phyloP scores from a whole-genome alignment of 2,329 filamentous ascomycete species.

The Verticillium nubilum region DNA sequence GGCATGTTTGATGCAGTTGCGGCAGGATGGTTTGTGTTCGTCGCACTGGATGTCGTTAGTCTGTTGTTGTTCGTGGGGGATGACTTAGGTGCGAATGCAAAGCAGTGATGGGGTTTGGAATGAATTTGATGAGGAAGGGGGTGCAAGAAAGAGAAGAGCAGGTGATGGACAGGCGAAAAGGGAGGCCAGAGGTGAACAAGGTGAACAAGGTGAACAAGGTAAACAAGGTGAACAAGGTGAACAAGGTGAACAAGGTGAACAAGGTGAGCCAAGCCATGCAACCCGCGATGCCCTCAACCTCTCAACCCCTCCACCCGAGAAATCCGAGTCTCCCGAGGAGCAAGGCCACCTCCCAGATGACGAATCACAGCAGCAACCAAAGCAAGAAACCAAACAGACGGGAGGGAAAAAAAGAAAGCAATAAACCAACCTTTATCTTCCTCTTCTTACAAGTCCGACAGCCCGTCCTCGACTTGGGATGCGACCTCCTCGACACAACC shows the following conservation, averaged over 20 bases:
- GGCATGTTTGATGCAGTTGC: constrained; percentile 21
- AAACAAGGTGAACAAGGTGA: neutral
- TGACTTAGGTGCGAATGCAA: neutral
- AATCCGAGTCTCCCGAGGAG: neutral
- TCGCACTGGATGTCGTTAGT: constrained; percentile 14
- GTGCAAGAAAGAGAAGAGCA: neutral
- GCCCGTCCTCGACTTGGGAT: constrained; percentile 48
- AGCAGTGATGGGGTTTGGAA: too few species aligned
- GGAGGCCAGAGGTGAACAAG: neutral
- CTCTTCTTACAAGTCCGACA: constrained; percentile 50
- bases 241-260: neutral
- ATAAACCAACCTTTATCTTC: constrained; percentile 42
- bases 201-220: neutral
- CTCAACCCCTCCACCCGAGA: neutral
- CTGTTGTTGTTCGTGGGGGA: neutral
- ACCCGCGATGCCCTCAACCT: neutral
- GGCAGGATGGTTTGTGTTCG: constrained; percentile 18
- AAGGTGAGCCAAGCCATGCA: neutral
- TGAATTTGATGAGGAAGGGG: neutral
- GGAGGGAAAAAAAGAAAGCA: neutral
- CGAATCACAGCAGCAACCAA: neutral
- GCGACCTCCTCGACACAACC: constrained; percentile 37
- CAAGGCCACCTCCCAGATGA: neutral
- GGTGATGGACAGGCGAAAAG: neutral
- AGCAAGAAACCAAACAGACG: neutral